Evolutionary conservation across 306 rosid species (phyloP), one percentile per base, ranked within the genome.

Genomic region (Malus sieversii): DNA sequence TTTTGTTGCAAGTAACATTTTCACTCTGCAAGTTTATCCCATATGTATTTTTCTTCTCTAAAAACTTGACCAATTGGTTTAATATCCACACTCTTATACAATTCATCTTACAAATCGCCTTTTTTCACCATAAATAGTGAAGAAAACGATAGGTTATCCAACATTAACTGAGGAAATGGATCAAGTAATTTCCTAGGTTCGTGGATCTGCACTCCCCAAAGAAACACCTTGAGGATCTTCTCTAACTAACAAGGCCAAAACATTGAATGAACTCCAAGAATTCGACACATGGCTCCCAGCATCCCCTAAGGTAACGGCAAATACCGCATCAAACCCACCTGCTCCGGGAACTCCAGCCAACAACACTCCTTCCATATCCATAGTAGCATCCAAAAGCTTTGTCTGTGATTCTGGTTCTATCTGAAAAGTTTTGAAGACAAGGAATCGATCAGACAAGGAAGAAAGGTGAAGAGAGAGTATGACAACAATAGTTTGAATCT

Each of bases 281-380:
- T 90, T 82, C 12, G 82, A 72, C 78, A 92, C 89, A 52, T 82
- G 84, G 75, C 76, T 79, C 83, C 85, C 73, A 32, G 96, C 82
- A 81, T 84, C 85, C 76, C 99, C 98, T 68, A 95, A 80, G 62
- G 91, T 88, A 75, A 95, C 96, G 16, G 96, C 91, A 58, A 92
- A 95, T 72, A 95, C 84, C 0, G 99, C 99, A 86, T 95, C 99
- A 64, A 84, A 95, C 77, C 99, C 99, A 82, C 99, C 99, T 44
- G 98, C 97, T 73, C 98, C 99, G 35, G 99, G 99, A 84, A 95
- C 97, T 80, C 99, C 99, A 66, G 97, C 97, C 79, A 95, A 83
- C 83, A 95, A 73, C 45, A 95, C 92, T 66, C 99, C 99, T 88
- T 92, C 99, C 92, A 90, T 85, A 78, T 86, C 87, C 96, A 90